Evolutionary conservation across 805 yeast species (phyloP), one percentile per base, ranked within the genome.

Genomic region (Candida taoyuanica): DNA sequence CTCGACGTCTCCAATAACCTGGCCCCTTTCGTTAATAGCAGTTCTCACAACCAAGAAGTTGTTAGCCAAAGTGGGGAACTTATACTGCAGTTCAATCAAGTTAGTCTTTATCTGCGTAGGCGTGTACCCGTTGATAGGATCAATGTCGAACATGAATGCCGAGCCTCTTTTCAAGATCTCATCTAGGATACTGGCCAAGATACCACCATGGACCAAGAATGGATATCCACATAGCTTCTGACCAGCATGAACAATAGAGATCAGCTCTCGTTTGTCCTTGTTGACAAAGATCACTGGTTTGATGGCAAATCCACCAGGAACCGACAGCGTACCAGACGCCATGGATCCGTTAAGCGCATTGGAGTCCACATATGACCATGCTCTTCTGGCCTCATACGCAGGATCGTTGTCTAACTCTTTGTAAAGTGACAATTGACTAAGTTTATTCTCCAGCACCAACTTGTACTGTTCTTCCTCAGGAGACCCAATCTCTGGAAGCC

Each of bases 141-240:
- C 55, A 25, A 43, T 49, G 36, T 39, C 67, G 37, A 55, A 58
- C 17, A 57, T 47, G 29, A 80, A 63, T 17, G 58, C 52, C 12
- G 65, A 76, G 40, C 71, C 65, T 36, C 80, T 69, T 47, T 79
- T 78, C 63, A 81, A 72, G 6, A 83, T 71, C 49, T 88, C 95
- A 53, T 86, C 93, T 38, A 87, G 63, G 1, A 88, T 64, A 0
- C 94, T 80, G 7, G 89, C 94, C 21, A 88, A 57, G 20, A 89
- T 74, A 0, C 97, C 97, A 4, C 97, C 97, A 56, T 88, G 97
- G 3, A 86, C 73, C 15, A 89, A 62, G 50, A 85, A 81, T 3
- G 96, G 97, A 56, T 82, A 88, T 1, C 97, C 97, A 30, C 91
- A 79, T 16, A 88, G 59, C 44, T 73, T 73, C 53, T 81, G 76